These are phyloP conservation scores for Lomentospora prolificans DNA, from an alignment of 2,329 filamentous ascomycete species.

Conservation along the genomic window DNA sequence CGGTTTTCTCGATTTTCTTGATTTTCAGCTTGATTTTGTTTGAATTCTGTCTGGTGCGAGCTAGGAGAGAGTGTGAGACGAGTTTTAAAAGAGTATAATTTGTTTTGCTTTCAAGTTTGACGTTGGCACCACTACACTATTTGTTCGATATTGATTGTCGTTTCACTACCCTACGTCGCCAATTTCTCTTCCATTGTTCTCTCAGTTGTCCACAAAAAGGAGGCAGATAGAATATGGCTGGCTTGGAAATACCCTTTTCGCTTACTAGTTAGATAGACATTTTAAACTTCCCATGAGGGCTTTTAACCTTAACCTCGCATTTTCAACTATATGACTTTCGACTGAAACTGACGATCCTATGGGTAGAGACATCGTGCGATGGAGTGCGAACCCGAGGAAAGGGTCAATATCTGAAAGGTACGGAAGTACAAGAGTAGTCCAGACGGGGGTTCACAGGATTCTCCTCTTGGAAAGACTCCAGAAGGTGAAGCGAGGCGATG, in stretches of 20 bases:
- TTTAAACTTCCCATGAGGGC: not conserved
- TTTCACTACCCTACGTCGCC: not conserved
- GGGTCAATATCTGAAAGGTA: too few species aligned
- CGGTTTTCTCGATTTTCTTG: not conserved
- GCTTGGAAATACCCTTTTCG: slow-evolving; percentile 8
- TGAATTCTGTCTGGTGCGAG: not conserved
- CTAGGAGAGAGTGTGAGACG: not conserved
- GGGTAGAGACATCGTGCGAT: too few species aligned
- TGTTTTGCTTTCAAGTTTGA: not conserved
- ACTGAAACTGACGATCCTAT: too few species aligned
- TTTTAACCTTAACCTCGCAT: too few species aligned
- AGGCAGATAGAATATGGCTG: slow-evolving; percentile 2
- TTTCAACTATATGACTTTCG: too few species aligned
- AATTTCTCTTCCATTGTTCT: not conserved
- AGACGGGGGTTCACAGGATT: too few species aligned
- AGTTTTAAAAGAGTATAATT: not conserved
- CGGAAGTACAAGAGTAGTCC: not conserved
- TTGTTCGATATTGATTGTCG: not conserved
- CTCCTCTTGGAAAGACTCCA: too few species aligned
- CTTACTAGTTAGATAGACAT: slow-evolving; percentile 1
- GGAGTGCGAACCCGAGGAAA: too few species aligned
- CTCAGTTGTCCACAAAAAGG: not conserved
- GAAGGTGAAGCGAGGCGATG: not conserved
- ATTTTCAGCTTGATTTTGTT: not conserved
- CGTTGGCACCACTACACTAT: not conserved